Evolutionary conservation across 805 yeast species (phyloP).

Genomic region (Barnettozyma pratensis): DNA sequence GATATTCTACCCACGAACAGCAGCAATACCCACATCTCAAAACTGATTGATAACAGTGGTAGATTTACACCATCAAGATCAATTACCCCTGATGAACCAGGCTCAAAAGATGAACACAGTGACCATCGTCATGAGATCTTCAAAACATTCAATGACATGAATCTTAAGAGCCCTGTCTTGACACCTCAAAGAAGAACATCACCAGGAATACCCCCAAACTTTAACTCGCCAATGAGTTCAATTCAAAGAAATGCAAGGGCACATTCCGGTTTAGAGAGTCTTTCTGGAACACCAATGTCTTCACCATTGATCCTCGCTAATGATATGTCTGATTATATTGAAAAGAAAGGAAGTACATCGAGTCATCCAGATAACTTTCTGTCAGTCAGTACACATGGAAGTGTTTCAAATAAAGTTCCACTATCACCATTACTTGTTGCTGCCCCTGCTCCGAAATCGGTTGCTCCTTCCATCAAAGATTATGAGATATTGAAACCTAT

Average conservation of each 20-base stretch:
- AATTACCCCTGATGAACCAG: slow-evolving; percentile 42
- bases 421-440: slow-evolving; percentile 76
- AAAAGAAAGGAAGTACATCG: slow-evolving; percentile 22
- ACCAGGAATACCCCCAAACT: slow-evolving; percentile 18
- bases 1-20: slow-evolving; percentile 34
- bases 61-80: slow-evolving; percentile 29
- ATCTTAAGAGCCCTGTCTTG: slow-evolving; percentile 25
- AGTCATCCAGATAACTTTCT: slow-evolving; percentile 24
- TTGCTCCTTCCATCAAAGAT: slow-evolving; percentile 72
- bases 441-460: slow-evolving; percentile 43
- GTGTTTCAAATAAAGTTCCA: slow-evolving; percentile 48
- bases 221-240: slow-evolving; percentile 52
- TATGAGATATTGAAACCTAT: slow-evolving; percentile 90
- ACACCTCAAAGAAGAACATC: slow-evolving; percentile 27
- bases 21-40: not conserved
- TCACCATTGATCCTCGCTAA: slow-evolving; percentile 53
- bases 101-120: slow-evolving; percentile 7
- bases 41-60: slow-evolving; percentile 11
- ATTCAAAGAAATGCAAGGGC: slow-evolving; percentile 46
- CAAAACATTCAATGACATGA: slow-evolving; percentile 21
- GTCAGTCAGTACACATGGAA: slow-evolving; percentile 15
- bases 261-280: slow-evolving; percentile 16
- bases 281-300: slow-evolving; percentile 40
- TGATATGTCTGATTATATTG: slow-evolving; percentile 29
- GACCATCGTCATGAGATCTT: slow-evolving; percentile 7